Evolutionary conservation across 306 rosid species (phyloP).

Genomic region (Cucurbita moschata): DNA sequence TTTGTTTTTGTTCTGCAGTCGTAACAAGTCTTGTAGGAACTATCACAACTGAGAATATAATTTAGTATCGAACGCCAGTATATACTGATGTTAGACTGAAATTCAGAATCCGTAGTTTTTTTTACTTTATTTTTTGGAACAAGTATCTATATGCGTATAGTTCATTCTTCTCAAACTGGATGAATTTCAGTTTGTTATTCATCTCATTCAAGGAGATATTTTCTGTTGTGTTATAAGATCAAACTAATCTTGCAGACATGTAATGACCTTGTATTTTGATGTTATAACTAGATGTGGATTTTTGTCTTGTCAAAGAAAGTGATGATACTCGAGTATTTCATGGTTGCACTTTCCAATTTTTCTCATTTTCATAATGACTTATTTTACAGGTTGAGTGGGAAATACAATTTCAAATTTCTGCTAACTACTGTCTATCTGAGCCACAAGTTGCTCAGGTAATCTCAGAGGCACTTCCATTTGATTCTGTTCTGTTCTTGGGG

Average conservation of each 20-base stretch:
- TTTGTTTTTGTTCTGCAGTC: slow-evolving; percentile 8
- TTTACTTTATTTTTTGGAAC: background rate
- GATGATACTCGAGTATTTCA: background rate
- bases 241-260: too few relatives aligned
- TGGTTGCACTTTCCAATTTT: background rate
- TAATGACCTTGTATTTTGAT: background rate
- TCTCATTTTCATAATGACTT: slow-evolving; percentile 1
- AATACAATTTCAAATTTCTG: slow-evolving; percentile 64
- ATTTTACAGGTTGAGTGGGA: slow-evolving; percentile 62
- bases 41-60: background rate
- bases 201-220: background rate
- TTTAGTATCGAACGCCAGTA: background rate
- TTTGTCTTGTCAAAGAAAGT: background rate
- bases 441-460: slow-evolving; percentile 65
- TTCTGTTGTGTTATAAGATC: background rate
- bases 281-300: background rate
- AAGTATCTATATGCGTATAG: background rate
- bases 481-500: slow-evolving; percentile 81
- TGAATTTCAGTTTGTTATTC: background rate
- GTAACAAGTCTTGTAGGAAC: background rate
- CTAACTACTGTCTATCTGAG: slow-evolving; percentile 57
- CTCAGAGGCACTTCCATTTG: slow-evolving; percentile 48
- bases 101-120: background rate
- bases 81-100: background rate
- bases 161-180: background rate